Evolutionary conservation across 768 basidiomycete genomes (phyloP), one percentile per base, ranked within the genome.

Genomic region (Amanita exitialis): DNA sequence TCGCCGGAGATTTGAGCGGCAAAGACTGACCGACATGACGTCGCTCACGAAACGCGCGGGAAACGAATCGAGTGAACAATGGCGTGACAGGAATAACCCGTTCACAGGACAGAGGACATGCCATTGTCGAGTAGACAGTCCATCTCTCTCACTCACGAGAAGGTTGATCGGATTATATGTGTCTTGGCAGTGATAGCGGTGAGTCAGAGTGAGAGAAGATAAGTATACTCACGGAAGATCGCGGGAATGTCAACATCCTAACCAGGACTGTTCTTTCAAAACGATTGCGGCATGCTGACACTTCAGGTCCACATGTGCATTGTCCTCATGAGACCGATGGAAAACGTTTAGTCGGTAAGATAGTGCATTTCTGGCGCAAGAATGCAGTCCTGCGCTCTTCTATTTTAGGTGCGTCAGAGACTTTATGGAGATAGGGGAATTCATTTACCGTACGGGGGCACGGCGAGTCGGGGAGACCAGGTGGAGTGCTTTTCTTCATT

Each of bases 231-330:
- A 39, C 37, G 47, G 9, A 38, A 25, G 18, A 47, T 36, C 47
- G 35, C 12, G 35, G 23, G 23, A 47, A 47, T 21, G 4, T n/a
- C 47, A 4, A 23, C 20, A 21, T 10, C 18, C 44, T 28, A 16
- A 32, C 15, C 13, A 9, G n/a, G 25, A 13, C 18, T 7, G 28
- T 32, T 10, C 44, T 30, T 30, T 18, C 44, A 46, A 28, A 44
- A 15, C 43, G 23, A 21, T n/a, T 34, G 30, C n/a, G 34, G 30
- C 34, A 32, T 36, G 32, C 30, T 34, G 30, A 18, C 30, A 25
- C 34, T 16, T 37, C 46, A 47, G 46, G 46, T 47, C 36, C 46
- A 47, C 34, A 47, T 36, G 34, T 8, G 42, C 23, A 43, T 21
- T 44, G 43, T 44, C 25, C 43, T 30, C 8, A 30, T 10, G 28